Conservation (phyloP, 768 basidiomycete species). For the Grammothele lineata region DNA sequence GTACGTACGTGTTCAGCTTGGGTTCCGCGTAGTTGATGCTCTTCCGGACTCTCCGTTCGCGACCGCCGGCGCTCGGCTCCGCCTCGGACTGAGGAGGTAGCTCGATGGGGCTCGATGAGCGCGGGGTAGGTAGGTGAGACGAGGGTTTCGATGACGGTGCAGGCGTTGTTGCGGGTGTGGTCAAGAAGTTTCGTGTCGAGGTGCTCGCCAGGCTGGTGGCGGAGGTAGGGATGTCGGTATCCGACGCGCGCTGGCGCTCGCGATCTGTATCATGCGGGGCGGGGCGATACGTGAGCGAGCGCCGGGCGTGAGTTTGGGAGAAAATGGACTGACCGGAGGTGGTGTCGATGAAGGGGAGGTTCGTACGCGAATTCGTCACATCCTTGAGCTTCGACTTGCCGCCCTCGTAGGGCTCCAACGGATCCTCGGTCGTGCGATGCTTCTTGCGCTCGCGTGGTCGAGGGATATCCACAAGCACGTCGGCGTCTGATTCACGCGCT, state of each 20-base stretch:
- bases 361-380: conserved; percentile 51
- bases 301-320: no score
- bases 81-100: conserved; percentile 34
- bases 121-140: conserved; percentile 47
- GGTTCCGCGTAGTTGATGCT: conserved; percentile 87
- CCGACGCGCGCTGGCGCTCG: conserved; percentile 34
- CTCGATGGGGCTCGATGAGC: conserved; percentile 39
- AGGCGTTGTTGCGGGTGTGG: conserved; percentile 43
- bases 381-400: conserved; percentile 55
- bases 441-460: conserved; percentile 37
- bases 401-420: conserved; percentile 30
- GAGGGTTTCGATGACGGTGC: conserved; percentile 23
- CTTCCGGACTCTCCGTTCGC: conserved; percentile 62
- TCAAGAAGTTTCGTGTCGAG: conserved; percentile 36
- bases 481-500: conserved; percentile 25
- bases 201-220: conserved; percentile 27
- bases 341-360: conserved; percentile 34
- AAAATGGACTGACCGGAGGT: conserved; percentile 29
- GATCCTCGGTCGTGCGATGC: conserved; percentile 30
- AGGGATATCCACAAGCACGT: conserved; percentile 21
- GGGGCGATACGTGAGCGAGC: neutral
- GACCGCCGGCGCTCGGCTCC: conserved; percentile 29
- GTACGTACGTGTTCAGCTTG: conserved; percentile 78
- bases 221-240: conserved; percentile 29
- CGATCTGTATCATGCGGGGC: conserved; percentile 25